Percentiles rank a stretch among this genome's conserved stretches.
These are phyloP conservation scores for Claviceps humidiphila DNA, from an alignment of 2,329 filamentous ascomycete species.

Conservation along the genomic window DNA sequence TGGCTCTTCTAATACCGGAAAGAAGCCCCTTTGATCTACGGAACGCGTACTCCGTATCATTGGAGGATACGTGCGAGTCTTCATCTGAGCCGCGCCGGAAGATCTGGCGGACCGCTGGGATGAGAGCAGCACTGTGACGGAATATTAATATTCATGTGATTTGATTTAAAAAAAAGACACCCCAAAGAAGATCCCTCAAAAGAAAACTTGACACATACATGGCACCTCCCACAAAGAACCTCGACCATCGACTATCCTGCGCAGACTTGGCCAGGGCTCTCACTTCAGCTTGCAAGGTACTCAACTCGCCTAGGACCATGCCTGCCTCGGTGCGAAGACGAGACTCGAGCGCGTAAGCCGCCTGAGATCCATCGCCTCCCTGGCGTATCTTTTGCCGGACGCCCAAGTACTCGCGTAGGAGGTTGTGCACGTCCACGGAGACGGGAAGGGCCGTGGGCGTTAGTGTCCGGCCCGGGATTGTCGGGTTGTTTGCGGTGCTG, in stretches of 20 bases:
- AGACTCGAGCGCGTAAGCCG: constrained; percentile 25
- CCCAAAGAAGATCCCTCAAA: background rate
- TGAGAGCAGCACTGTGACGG: constrained; percentile 30
- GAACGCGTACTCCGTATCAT: constrained; percentile 47
- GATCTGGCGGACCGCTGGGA: constrained; percentile 37
- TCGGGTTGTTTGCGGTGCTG: constrained; percentile 11
- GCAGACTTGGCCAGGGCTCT: constrained; percentile 27
- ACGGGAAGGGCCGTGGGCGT: constrained; percentile 11
- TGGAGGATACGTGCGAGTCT: constrained; percentile 24
- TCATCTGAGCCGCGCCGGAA: constrained; percentile 32
- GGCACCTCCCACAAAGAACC: constrained; percentile 37
- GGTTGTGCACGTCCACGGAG: constrained; percentile 14
- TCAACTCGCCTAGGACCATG: constrained; percentile 31
- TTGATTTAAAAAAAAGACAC: too few relatives aligned
- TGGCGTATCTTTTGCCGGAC: constrained; percentile 19
- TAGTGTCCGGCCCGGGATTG: constrained; percentile 8
- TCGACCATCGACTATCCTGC: constrained; percentile 37
- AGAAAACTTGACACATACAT: constrained; percentile 26
- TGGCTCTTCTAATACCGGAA: constrained; percentile 31
- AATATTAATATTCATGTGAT: too few relatives aligned
- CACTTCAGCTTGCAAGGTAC: constrained; percentile 30
- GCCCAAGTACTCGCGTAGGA: constrained; percentile 23
- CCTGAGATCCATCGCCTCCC: constrained; percentile 15
- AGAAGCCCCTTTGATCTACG: constrained; percentile 35
- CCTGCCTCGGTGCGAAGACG: constrained; percentile 29